Conservation (phyloP, 140 eudicot genomes). For the Flaveria floridana region DNA sequence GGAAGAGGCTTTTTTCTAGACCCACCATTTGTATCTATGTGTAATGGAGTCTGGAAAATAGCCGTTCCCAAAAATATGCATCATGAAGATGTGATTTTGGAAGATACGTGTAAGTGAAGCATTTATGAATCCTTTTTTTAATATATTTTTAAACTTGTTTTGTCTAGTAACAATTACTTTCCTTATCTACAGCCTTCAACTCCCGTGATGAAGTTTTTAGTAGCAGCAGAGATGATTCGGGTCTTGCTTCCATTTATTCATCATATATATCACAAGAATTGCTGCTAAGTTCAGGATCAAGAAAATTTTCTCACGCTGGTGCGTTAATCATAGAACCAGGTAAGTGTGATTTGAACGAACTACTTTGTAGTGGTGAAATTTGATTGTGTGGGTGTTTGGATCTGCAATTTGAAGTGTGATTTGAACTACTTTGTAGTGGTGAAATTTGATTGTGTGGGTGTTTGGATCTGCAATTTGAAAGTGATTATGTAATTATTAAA, state of each 20-base stretch:
- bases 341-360: constrained; percentile 35
- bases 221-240: constrained; percentile 61
- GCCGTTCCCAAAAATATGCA: constrained; percentile 52
- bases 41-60: constrained; percentile 64
- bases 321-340: constrained; percentile 97
- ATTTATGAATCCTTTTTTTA: neutral
- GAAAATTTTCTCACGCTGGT: constrained; percentile 44
- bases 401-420: constrained; percentile 4
- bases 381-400: neutral
- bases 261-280: constrained; percentile 57
- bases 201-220: constrained; percentile 66
- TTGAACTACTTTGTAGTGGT: neutral
- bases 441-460: constrained; percentile 1
- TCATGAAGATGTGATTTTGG: constrained; percentile 33
- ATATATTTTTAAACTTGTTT: neutral
- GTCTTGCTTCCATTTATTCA: constrained; percentile 53
- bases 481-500: constrained; percentile 3
- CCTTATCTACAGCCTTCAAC: constrained; percentile 49
- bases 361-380: constrained; percentile 7
- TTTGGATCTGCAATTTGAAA: constrained; percentile 3
- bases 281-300: constrained; percentile 37
- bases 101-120: constrained; percentile 54
- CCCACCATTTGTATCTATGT: constrained; percentile 68
- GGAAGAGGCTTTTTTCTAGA: constrained; percentile 92
- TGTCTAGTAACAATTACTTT: constrained; percentile 15